Base-by-base conservation (phyloP, 140 eudicot genomes). In the Flaveria floridana region DNA sequence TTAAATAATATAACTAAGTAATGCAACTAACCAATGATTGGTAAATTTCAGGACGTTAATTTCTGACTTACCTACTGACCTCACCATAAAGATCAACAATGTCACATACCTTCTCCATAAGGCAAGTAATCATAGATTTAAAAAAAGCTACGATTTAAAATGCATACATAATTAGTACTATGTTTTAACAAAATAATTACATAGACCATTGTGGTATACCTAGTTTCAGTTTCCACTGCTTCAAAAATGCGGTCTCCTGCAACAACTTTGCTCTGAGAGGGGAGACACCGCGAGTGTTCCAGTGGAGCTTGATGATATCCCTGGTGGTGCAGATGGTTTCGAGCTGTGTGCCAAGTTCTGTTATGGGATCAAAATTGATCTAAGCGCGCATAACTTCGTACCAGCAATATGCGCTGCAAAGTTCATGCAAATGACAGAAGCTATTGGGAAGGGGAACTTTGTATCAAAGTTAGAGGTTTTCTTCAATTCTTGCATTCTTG, bases 341-440 rank as follows among this genome's bases (percentile, higher is more conserved):
- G 97, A 91, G 81, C 84, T 85, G 34, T 91, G 97, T 72, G 96
- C 93, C 18, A 91, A 89, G 82, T 91, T 86, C 51, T 91, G 97
- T 65, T 91, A 89, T 63, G 97, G 96, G 73, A 85, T 91, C 82
- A 85, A 86, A 13, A 91, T 89, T 73, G 86, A 85, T 78, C 84
- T 91, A 26, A 85, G 97, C 63, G 94, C 97, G 30, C 93, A 84
- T 65, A 91, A 89, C 83, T 79, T 87, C 30, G 96, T 89, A 37
- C 76, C 94, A 14, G 94, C 89, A 26, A 66, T 88, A 67, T 91
- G 94, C 77, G 96, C 94, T 46, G 88, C 97, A 14, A 89, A 82
- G 52, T 91, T 83, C 76, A 81, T 91, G 39, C 81, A 64, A 23
- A 91, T 91, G 97, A 87, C 87, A 21, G 96, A 91, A 78, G 72